Conservation (phyloP, 345 rosid species). For the Abelmoschus esculentus region DNA sequence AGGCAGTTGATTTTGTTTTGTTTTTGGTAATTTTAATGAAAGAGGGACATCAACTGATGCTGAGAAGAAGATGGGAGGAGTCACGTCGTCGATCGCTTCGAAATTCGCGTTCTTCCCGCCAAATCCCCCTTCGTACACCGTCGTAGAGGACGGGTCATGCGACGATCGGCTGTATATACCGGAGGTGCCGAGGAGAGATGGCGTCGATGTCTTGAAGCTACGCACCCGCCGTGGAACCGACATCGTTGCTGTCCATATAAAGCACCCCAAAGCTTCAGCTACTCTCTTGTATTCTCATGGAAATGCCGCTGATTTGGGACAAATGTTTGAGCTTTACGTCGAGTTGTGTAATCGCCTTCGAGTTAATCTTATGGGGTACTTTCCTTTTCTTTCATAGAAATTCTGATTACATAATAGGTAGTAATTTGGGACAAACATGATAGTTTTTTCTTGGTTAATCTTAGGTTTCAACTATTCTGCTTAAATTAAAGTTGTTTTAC, state of each 20-base stretch:
- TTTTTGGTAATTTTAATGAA: slow-evolving; percentile 25
- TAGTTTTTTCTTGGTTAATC: not conserved
- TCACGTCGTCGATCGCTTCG: slow-evolving; percentile 92
- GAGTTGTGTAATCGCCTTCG: slow-evolving; percentile 79
- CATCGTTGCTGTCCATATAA: slow-evolving; percentile 68
- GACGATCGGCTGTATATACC: slow-evolving; percentile 46
- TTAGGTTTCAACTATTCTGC: not conserved
- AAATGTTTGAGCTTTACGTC: slow-evolving; percentile 84
- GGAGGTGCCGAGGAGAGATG: slow-evolving; percentile 53
- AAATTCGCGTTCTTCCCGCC: slow-evolving; percentile 99
- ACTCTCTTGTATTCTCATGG: slow-evolving; percentile 91
- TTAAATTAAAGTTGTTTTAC: not conserved
- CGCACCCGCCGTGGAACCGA: slow-evolving; percentile 72
- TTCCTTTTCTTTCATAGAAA: not conserved
- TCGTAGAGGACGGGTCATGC: slow-evolving; percentile 37
- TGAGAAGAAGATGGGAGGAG: slow-evolving; percentile 69
- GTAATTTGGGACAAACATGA: not conserved
- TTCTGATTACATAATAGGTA: not conserved
- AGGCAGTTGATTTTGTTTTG: not conserved
- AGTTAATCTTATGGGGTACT: slow-evolving; percentile 83
- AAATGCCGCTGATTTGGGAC: slow-evolving; percentile 96
- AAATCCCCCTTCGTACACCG: slow-evolving; percentile 68
- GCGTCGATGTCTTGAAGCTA: slow-evolving; percentile 65
- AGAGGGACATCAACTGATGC: slow-evolving; percentile 29
- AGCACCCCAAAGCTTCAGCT: slow-evolving; percentile 60